Percentiles rank a stretch among this genome's conserved stretches.
phyloP scores from a whole-genome alignment of 306 rosid species.

The Cucurbita maxima region DNA sequence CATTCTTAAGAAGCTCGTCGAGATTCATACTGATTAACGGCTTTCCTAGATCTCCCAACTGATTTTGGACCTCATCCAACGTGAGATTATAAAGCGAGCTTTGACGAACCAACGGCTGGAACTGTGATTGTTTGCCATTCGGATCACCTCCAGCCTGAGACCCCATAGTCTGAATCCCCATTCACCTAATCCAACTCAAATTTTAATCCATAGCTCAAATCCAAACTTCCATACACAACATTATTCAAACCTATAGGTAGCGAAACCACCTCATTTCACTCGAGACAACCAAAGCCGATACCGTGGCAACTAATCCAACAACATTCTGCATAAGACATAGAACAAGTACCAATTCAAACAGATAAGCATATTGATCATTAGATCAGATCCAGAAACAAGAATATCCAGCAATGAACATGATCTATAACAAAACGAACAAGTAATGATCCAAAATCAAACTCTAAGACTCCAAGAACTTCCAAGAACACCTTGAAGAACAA shows the following conservation, averaged over 20 bases:
- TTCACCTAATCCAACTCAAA: conserved; percentile 21
- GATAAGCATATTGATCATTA: neutral
- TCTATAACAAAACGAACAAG: neutral
- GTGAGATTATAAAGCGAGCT: conserved; percentile 78
- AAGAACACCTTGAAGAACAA: neutral
- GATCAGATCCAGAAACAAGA: neutral
- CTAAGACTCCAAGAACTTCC: neutral
- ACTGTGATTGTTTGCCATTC: conserved; percentile 50
- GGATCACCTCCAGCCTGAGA: conserved; percentile 61
- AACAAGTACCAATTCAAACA: neutral
- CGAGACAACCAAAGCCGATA: neutral
- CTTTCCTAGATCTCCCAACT: conserved; percentile 81
- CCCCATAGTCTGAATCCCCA: conserved; percentile 65
- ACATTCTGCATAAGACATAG: neutral
- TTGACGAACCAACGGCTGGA: conserved; percentile 50
- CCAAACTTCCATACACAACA: conserved; percentile 8
- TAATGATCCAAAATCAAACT: neutral
- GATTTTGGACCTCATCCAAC: conserved; percentile 83
- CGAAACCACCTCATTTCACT: neutral
- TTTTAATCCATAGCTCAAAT: conserved; percentile 12
- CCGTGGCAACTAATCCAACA: neutral
- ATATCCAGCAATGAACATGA: neutral
- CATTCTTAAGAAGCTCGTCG: conserved; percentile 85
- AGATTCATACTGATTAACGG: conserved; percentile 92
- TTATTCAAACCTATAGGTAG: neutral